Evolutionary conservation across 2,329 filamentous ascomycete species (phyloP).

Genomic region (Dothideomycetes sp.): DNA sequence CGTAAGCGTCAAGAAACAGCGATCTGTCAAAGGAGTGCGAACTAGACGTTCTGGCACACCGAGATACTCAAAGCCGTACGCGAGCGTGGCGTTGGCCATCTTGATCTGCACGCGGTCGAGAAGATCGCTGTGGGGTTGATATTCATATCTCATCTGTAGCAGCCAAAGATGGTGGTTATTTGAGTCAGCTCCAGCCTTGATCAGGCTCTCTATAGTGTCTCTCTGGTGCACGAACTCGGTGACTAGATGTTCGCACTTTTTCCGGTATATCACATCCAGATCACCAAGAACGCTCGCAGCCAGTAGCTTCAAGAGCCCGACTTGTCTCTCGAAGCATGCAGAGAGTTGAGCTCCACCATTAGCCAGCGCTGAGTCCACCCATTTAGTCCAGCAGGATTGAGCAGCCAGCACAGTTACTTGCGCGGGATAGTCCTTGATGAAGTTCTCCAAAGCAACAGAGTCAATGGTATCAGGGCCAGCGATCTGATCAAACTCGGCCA

Average conservation of each 20-base stretch:
- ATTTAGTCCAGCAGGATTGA: conserved; percentile 85
- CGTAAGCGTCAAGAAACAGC: conserved; percentile 95
- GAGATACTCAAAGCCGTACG: conserved; percentile 96
- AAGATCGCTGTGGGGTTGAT: conserved; percentile 69
- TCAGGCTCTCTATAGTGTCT: conserved; percentile 80
- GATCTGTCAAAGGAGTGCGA: conserved; percentile 89
- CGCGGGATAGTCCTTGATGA: conserved; percentile 74
- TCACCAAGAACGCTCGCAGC: conserved; percentile 85
- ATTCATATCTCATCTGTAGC: conserved; percentile 93
- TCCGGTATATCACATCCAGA: conserved; percentile 72
- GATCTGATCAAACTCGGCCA: conserved; percentile 69
- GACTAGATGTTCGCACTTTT: conserved; percentile 97
- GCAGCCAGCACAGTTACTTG: conserved; percentile 93
- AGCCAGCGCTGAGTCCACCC: conserved; percentile 66
- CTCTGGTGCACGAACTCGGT: conserved; percentile 98
- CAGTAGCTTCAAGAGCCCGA: conserved; percentile 73
- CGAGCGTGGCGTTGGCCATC: conserved; percentile 92
- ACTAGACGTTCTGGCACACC: conserved; percentile 94
- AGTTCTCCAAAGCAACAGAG: conserved; percentile 58
- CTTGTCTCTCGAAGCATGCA: conserved; percentile 67
- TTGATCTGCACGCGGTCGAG: conserved; percentile 76
- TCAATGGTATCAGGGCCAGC: conserved; percentile 65
- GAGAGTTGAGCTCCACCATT: conserved; percentile 60
- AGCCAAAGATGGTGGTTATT: conserved; percentile 85
- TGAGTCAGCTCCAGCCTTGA: conserved; percentile 61